Base-by-base conservation (phyloP, 805 yeast species). In the Metschnikowia henanensis region DNA sequence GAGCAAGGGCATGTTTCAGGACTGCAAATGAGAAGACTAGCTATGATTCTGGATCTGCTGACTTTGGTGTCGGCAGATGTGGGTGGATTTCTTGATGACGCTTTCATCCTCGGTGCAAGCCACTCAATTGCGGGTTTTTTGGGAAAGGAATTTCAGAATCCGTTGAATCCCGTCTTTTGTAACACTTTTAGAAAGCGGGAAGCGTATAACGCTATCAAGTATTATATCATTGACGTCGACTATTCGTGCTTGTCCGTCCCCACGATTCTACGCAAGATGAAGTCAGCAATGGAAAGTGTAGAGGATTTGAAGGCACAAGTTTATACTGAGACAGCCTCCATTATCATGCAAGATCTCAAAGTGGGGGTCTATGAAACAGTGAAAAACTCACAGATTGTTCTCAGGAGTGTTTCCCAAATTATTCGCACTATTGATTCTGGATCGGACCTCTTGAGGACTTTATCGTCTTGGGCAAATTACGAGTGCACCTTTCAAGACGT, bases 401-500 rank as follows among this genome's bases (percentile, higher is more conserved):
- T 28, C 5, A 25, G 22, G 15, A 26, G 19, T n/a, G 25, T 28
- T 6, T 23, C 9, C 15, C 37, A 33, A 9, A 23, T 42, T 19
- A 26, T 26, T 9, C 37, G 32, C 10, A 30, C 35, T 12, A 23
- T 37, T 15, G 39, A 37, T 2, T 29, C 39, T 23, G 46, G 46
- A 5, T 23, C 23, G 6, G 34, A 22, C 20, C 46, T 43, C n/a
- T 22, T 43, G 18, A 9, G 13, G 7, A 43, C 42, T 7, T 30
- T 43, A 16, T 34, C 21, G 5, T 13, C 33, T 4, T 43, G 46
- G 46, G 39, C 42, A 4, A 33, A 37, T 18, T 37, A 37, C 21
- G 46, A 43, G 35, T 34, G 35, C n/a, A 15, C 41, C 4, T 38
- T 43, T 32, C 35, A 34, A 2, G 39, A 43, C 13, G 42, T 37